Base-by-base conservation (phyloP, 208 protist species). In the Acanthamoeba divionensis region DNA sequence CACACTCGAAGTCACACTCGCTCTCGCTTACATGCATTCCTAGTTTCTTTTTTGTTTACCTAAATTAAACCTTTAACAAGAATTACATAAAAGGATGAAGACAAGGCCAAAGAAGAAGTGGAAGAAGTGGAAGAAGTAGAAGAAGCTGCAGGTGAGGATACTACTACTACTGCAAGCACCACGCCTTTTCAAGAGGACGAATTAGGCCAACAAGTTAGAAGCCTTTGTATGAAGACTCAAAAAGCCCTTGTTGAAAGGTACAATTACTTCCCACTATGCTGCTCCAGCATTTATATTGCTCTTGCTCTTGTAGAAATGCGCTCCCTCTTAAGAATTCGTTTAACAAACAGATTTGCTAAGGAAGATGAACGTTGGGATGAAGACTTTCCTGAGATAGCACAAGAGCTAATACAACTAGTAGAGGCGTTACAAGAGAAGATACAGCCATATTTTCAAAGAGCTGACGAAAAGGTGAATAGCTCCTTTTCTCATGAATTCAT, bases 331-430 rank as follows among this genome's bases (percentile, higher is more conserved):
- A 50, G 18, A 7, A 15, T 77, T 21, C 15, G 12, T 24, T 47
- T 47, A 26, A 67, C 75, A 65, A 31, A 13, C 33, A 62, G 75
- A 63, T 63, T 24, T 5, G 36, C 36, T 41, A 41, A 41, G 36
- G 2, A 63, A 31, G 75, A 85, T 26, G 75, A 85, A 13, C 45
- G 47, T 5, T 65, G 75, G 75, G 75, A 85, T n/a, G 31, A 85
- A 29, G 75, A 85, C 52, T 65, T 85, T 21, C 31, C 38, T 21
- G 75, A 85, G 36, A 65, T 85, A 10, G 75, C 52, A 0, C 50
- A 65, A n/a, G 75, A 85, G 36, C 75, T 85, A 7, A 45, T 65
- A 50, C 21, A 41, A 38, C 36, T 65, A 55, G 52, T 65, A 12
- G 50, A 65, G 33, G n/a, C 65, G 75, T 55, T 85, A 38, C 45